phyloP scores from a whole-genome alignment of 2,329 filamentous ascomycete genomes.

The Aspergillus brasiliensis region DNA sequence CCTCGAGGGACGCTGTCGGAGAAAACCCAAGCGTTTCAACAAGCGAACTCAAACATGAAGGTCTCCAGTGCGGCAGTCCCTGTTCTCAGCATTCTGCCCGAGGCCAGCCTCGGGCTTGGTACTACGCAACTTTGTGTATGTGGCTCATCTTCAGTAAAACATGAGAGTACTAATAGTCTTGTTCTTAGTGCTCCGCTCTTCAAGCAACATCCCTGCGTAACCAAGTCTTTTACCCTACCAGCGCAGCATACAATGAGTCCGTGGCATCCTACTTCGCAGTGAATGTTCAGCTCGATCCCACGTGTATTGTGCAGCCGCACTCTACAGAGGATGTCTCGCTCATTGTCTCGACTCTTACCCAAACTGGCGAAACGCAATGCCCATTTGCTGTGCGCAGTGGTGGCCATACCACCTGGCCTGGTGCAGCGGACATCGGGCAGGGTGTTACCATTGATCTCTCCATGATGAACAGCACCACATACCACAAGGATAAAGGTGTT shows the following conservation, averaged over 20 bases:
- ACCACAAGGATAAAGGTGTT: constrained; percentile 12
- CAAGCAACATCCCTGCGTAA: constrained; percentile 8
- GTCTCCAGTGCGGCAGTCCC: not conserved
- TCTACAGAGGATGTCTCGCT: constrained; percentile 26
- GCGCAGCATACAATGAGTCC: constrained; percentile 21
- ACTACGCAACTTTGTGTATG: not conserved
- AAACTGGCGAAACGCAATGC: constrained; percentile 12
- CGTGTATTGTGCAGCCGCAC: constrained; percentile 29
- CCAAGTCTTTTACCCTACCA: constrained; percentile 23
- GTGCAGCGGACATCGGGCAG: constrained; percentile 43
- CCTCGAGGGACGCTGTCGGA: not conserved
- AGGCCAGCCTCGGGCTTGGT: not conserved
- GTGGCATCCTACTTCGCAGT: constrained; percentile 25
- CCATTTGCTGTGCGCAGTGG: constrained; percentile 44
- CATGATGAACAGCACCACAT: constrained; percentile 23
- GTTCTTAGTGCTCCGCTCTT: constrained; percentile 12
- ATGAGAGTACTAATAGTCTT: not conserved
- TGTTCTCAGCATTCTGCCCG: not conserved
- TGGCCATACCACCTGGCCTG: constrained; percentile 45
- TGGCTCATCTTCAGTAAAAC: not conserved
- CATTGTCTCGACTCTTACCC: constrained; percentile 20
- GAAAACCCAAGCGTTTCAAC: no score
- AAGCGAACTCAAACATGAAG: not conserved
- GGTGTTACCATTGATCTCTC: constrained; percentile 49
- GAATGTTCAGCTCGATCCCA: constrained; percentile 26